Base-by-base conservation (phyloP, 441 rosid genomes). In the Gossypium davidsonii region DNA sequence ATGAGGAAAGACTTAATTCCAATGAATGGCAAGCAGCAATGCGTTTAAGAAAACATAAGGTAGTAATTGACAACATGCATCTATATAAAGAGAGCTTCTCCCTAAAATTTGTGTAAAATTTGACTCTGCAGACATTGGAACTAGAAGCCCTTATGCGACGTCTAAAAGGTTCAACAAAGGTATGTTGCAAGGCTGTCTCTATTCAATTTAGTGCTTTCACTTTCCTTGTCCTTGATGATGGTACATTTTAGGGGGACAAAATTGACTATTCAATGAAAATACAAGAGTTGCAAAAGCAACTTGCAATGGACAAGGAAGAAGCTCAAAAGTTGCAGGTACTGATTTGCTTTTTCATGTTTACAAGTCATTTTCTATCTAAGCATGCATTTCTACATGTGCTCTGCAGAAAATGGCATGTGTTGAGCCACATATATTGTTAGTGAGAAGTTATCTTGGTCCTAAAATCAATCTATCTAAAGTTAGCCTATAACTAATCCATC, bases 21-120 rank as follows among this genome's bases (percentile, higher is more conserved):
- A 88, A 81, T 73, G 99, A 95, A 82, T 95, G 99, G 99, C 97
- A 91, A 83, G 97, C 98, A 73, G 99, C 99, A 77, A 79, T 83
- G 88, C 90, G 94, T 28, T 82, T 95, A 80, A 87, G 98, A 84
- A 88, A 89, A 82, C 97, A 89, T 83, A 93, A 95, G 97, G 99
- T 92, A 82, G 64, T 21, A 72, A 44, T 31, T 74, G 34, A 52
- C 49, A 31, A 23, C 28, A 42, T 49, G 8, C 14, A 18, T 21
- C 5, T 4, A 20, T 60, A 1, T 48, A 12, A 72, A 44, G 72
- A 64, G 14, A 67, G 58, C 21, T 49, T 67, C 37, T 57, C 34
- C 4, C 67, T 72, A 4, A 53, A 46, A 20, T 25, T 73, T 73
- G 56, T 56, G 14, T 46, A 10, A 71, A 18, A 20, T 34, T 76